Evolutionary conservation across 169 alveolate genomes (phyloP).

Genomic region (Amoebophrya sp.): DNA sequence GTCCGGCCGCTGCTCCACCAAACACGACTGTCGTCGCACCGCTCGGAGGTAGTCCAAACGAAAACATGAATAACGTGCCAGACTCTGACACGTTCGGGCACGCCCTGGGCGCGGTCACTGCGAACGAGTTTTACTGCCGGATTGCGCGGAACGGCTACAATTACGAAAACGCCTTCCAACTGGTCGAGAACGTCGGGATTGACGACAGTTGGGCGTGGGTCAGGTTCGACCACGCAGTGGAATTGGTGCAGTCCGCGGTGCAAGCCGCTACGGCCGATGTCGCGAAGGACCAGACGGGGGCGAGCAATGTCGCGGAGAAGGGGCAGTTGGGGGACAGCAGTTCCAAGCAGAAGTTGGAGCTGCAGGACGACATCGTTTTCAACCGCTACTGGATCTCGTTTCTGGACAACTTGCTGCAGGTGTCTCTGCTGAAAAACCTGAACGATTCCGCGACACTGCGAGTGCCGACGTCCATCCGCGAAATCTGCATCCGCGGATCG

Average conservation of each 20-base stretch:
- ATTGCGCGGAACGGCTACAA: slow-evolving; percentile 2
- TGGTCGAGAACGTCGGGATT: background rate
- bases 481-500: background rate
- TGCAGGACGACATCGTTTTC: background rate
- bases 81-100: background rate
- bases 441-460: background rate
- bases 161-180: background rate
- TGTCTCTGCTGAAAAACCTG: background rate
- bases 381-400: slow-evolving; percentile 19
- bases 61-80: no score
- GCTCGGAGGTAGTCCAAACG: no score
- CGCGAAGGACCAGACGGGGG: background rate
- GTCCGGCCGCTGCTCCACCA: no score
- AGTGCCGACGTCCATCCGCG: background rate
- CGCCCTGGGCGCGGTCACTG: background rate
- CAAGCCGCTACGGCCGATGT: no score
- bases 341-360: no score
- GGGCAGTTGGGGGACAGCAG: background rate
- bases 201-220: slow-evolving; percentile 1
- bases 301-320: background rate
- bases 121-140: background rate
- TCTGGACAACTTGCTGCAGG: background rate
- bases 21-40: background rate
- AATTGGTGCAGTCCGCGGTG: background rate
- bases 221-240: background rate